phyloP scores from a whole-genome alignment of 768 basidiomycete genomes.

The Suillus variegatus region DNA sequence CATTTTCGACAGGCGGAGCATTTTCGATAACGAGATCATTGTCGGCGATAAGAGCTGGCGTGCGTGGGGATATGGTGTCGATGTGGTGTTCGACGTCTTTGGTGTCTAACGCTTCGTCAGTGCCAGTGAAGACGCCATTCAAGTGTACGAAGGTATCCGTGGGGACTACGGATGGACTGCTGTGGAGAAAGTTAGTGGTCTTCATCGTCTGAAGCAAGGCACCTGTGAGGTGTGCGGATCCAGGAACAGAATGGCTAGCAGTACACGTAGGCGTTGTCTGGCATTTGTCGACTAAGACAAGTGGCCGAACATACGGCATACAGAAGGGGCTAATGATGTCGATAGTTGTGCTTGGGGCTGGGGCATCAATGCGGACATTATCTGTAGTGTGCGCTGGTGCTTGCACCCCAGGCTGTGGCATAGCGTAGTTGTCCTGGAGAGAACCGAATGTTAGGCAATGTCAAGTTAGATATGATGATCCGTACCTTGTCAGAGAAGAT shows the following conservation, averaged over 20 bases:
- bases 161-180: background rate
- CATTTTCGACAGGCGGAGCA: background rate
- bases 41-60: background rate
- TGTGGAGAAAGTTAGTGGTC: background rate
- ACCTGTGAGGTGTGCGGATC: background rate
- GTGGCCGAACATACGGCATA: background rate
- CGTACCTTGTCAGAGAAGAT: background rate
- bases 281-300: background rate
- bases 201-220: background rate
- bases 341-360: background rate
- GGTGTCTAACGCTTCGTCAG: background rate
- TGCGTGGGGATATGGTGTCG: background rate
- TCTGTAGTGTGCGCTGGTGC: background rate
- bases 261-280: background rate
- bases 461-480: background rate
- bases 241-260: background rate
- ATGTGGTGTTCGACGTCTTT: background rate
- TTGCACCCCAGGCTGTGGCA: background rate
- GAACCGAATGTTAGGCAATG: background rate
- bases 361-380: background rate
- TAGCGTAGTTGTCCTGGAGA: background rate
- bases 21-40: background rate
- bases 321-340: background rate
- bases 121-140: background rate
- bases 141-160: background rate